A percentile compares a stretch with the other conserved stretches of the same genome.
These are phyloP conservation scores for Apiospora pterosperma DNA, from an alignment of 2,329 filamentous ascomycete species.

Conservation along the genomic window DNA sequence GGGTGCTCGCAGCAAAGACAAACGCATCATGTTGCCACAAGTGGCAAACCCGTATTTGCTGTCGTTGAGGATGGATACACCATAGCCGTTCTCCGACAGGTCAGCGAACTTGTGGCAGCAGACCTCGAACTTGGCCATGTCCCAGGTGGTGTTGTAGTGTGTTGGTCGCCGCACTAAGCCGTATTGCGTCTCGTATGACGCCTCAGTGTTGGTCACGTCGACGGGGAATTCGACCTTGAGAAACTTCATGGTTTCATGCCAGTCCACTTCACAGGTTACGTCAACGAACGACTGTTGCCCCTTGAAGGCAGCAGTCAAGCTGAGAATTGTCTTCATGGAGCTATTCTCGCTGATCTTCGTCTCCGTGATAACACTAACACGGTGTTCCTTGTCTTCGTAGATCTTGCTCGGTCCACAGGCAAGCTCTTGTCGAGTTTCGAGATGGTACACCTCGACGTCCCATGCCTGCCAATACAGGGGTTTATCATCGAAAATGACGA, in stretches of 20 bases:
- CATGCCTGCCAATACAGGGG: conserved; percentile 96
- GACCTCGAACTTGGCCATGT: conserved; percentile 97
- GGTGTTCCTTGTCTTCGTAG: conserved; percentile 66
- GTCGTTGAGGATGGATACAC: conserved; percentile 91
- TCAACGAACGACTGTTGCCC: conserved; percentile 69
- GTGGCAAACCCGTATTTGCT: conserved; percentile 96
- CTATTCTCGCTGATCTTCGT: conserved; percentile 86
- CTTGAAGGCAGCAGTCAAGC: conserved; percentile 65
- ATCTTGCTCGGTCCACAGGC: conserved; percentile 66
- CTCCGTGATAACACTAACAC: conserved; percentile 77
- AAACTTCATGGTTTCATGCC: conserved; percentile 96
- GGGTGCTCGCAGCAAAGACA: conserved; percentile 80
- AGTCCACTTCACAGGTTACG: conserved; percentile 84
- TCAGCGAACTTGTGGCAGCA: conserved; percentile 95
- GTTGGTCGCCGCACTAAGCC: conserved; percentile 86
- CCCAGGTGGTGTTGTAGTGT: conserved; percentile 97
- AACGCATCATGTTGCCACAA: conserved; percentile 81
- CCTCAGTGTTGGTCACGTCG: conserved; percentile 84
- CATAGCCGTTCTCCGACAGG: conserved; percentile 81
- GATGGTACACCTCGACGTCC: conserved; percentile 96
- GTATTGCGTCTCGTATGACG: conserved; percentile 92
- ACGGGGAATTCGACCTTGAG: conserved; percentile 98
- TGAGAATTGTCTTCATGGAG: conserved; percentile 83
- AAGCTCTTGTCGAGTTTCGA: conserved; percentile 80
- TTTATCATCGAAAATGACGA: conserved; percentile 96